phyloP scores from a whole-genome alignment of 441 rosid genomes.

The Arabidopsis hybrid region DNA sequence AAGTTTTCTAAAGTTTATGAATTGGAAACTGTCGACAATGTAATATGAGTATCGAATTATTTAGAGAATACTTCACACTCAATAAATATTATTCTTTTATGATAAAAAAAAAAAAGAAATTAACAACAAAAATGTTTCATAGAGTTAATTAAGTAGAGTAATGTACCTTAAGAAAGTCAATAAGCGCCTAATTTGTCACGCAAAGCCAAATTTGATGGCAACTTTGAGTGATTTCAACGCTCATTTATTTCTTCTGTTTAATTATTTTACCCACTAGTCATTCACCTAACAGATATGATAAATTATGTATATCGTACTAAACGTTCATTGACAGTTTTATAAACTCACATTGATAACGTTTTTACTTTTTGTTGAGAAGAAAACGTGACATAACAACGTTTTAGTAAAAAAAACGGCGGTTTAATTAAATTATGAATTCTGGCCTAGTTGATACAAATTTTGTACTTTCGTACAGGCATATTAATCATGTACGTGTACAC shows the following conservation, averaged over 20 bases:
- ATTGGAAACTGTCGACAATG: background rate
- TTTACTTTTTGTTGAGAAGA: background rate
- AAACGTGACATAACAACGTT: conserved; percentile 9
- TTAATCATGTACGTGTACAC: too few species aligned
- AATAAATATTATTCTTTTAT: background rate
- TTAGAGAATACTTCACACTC: background rate
- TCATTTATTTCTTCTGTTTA: background rate
- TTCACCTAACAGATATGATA: background rate
- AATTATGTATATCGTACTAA: background rate
- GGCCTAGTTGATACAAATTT: too few species aligned
- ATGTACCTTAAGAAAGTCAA: conserved; percentile 34
- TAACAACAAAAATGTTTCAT: background rate
- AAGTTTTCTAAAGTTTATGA: background rate
- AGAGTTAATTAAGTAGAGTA: background rate
- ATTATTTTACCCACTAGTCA: background rate
- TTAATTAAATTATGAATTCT: background rate
- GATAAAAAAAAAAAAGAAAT: too few species aligned
- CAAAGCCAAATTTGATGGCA: conserved; percentile 44
- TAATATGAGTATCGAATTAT: background rate
- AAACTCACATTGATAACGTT: conserved; percentile 7
- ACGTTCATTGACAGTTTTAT: background rate
- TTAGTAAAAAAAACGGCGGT: background rate
- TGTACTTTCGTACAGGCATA: too few species aligned
- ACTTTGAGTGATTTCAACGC: conserved; percentile 54
- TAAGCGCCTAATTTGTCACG: conserved; percentile 34